Evolutionary conservation across 2,329 filamentous ascomycete genomes (phyloP), one percentile per base, ranked within the genome.

Genomic region (Fusarium guadeloupense): DNA sequence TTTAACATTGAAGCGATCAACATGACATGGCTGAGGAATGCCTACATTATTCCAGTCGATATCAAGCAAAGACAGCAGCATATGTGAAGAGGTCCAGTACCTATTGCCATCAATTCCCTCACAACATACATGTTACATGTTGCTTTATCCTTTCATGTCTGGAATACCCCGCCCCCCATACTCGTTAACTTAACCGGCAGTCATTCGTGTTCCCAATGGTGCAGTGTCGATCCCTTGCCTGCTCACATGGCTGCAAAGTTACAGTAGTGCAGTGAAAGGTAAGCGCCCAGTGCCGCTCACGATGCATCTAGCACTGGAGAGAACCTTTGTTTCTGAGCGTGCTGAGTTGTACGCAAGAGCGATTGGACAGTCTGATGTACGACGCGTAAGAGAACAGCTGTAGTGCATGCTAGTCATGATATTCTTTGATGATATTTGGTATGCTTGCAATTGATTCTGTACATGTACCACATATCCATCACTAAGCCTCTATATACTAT

Each of bases 1-100:
- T 51, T 37, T 58, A 53, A 38, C 30, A 55, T 23, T 23, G 30
- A 62, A 45, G 48, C 55, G 14, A 42, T 57, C 25, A 42, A 54
- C n/a, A n/a, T n/a, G n/a, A n/a, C n/a, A 45, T 41, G 48, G 54
- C 43, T 56, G 42, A 21, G 51, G n/a, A 28, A 34, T 20, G 54
- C 53, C 59, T 16, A 40, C 26, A 62, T 31, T 28, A 43, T 41
- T 44, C 33, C 23, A 61, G 50, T 38, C 37, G 12, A 61, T 28
- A 56, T 45, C 14, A 48, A 37, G 37, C 20, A 54, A 35, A 43
- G 12, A 42, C 16, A 8, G n/a, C 25, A 21, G 19, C 20, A 13
- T 8, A 17, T 21, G 54, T 48, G 23, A 48, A 21, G 38, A 35
- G 20, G 17, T 21, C 26, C n/a, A n/a, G 9, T 30, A n/a, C 7